Percentiles rank a stretch among this genome's conserved stretches.
These are phyloP conservation scores for Smallanthus sonchifolius DNA, from an alignment of 129 eudicot genomes.

Conservation along the genomic window DNA sequence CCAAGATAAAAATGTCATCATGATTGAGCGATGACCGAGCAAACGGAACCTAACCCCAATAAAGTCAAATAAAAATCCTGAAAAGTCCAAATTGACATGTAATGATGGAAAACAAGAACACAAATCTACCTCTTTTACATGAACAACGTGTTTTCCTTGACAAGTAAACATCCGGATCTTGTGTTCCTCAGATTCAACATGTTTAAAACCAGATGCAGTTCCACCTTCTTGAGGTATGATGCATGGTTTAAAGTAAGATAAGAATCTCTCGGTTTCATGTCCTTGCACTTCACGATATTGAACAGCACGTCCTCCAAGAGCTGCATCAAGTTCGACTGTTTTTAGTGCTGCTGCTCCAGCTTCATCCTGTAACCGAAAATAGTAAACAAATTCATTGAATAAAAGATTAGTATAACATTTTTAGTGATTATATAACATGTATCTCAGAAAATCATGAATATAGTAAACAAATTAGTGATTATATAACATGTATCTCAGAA, in stretches of 20 bases:
- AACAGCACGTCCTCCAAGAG: conserved; percentile 95
- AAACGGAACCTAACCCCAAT: conserved; percentile 62
- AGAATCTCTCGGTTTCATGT: conserved; percentile 90
- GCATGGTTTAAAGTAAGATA: conserved; percentile 95
- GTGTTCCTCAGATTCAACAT: conserved; percentile 68
- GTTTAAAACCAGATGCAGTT: conserved; percentile 79
- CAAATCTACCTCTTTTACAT: conserved; percentile 85
- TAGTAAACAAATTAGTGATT: background rate
- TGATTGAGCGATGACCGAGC: conserved; percentile 91
- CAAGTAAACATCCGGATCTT: conserved; percentile 66
- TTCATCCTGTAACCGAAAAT: conserved; percentile 46
- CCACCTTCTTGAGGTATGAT: conserved; percentile 97
- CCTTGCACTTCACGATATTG: conserved; percentile 99
- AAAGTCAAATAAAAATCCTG: background rate
- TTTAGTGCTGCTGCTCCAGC: conserved; percentile 67
- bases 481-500: conserved; percentile 1
- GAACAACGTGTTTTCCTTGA: conserved; percentile 87
- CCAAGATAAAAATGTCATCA: conserved; percentile 86
- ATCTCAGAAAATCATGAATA: background rate
- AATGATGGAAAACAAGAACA: conserved; percentile 15
- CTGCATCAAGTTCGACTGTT: conserved; percentile 90
- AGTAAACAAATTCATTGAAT: background rate
- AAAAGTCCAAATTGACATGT: conserved; percentile 9
- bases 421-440: background rate
- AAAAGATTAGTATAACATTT: background rate